Base-by-base conservation (phyloP, 371 early-diverging fungal genomes). In the Saksenaea oblongispora region DNA sequence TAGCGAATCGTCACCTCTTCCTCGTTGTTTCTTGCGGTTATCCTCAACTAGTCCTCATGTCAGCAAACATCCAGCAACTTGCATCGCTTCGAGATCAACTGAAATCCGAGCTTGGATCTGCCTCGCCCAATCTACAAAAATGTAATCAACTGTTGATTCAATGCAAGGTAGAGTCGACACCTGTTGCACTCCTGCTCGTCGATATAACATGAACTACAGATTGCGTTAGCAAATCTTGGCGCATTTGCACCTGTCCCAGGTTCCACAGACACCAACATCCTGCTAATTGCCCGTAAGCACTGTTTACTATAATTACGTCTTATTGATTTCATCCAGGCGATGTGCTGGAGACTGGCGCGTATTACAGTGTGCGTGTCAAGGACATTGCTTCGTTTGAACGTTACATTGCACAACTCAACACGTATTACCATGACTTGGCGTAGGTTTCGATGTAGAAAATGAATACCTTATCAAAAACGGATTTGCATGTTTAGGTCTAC, bases 371-470 rank as follows among this genome's bases (percentile, higher is more conserved):
- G 57, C 90, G 91, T 54, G 83, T 82, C 22, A 87, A 92, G 67
- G 93, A 97, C 56, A 93, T 95, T 66, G 87, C 89, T 11, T 84
- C 93, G 14, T 97, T 98, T 72, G 98, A 97, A 78, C 88, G 97
- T 65, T 96, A 95, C 72, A 88, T 95, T 70, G 85, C 94, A n/a
- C 97, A 98, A 79, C 88, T 97, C 36, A 86, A 91, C 69, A 86
- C 92, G 15, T 96, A 90, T 72, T 97, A 98, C 71, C 86, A 85
- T 59, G 97, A 95, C 69, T 82, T 88, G 72, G 88, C 80, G 92
- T 92, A 80, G 63, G 75, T 73, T 18, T 10, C 14, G 11, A 18
- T 14, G n/a, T 15, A 26, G 13, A n/a, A 34, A 54, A 18, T 36
- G 14, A 31, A 51, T 57, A 7, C 3, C 24, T 31, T 13, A 62